Conservation (phyloP, 306 rosid species). For the Lotus japonicus region DNA sequence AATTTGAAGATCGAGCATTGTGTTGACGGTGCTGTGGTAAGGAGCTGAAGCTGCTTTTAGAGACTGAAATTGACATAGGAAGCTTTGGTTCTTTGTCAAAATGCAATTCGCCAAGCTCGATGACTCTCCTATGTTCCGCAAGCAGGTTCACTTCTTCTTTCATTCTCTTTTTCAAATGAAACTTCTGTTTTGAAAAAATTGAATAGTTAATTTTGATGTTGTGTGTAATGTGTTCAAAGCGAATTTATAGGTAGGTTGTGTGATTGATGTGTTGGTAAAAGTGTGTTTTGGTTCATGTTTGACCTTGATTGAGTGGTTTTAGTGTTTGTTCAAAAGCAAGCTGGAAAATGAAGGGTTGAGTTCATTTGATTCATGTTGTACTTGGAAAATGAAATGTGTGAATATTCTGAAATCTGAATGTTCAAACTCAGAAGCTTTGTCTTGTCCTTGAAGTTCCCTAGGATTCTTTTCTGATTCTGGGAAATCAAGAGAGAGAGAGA, state of each 20-base stretch:
- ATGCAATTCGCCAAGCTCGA: conserved; percentile 99
- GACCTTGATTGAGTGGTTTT: conserved; percentile 15
- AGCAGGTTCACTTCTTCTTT: conserved; percentile 58
- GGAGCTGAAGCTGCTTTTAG: conserved; percentile 10
- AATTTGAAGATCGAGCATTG: conserved; percentile 34
- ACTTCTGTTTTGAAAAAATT: not conserved
- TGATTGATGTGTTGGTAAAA: not conserved
- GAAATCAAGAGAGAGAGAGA: not conserved
- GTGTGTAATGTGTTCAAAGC: not conserved
- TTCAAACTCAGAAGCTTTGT: not conserved
- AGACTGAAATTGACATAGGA: not conserved
- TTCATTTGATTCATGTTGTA: conserved; percentile 12
- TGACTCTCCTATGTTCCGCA: conserved; percentile 99
- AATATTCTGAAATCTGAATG: conserved; percentile 18
- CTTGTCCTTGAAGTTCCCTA: not conserved
- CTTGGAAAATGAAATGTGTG: conserved; percentile 9
- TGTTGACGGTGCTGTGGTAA: conserved; percentile 6
- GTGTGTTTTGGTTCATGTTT: not conserved
- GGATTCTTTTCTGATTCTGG: not conserved
- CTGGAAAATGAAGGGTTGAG: not conserved
- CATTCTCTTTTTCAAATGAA: not conserved
- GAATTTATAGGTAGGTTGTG: not conserved
- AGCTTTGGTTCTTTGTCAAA: conserved; percentile 15
- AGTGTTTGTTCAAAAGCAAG: not conserved
- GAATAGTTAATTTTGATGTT: not conserved